phyloP scores from a whole-genome alignment of 2,329 filamentous ascomycete species.

The Cercospora sesami region DNA sequence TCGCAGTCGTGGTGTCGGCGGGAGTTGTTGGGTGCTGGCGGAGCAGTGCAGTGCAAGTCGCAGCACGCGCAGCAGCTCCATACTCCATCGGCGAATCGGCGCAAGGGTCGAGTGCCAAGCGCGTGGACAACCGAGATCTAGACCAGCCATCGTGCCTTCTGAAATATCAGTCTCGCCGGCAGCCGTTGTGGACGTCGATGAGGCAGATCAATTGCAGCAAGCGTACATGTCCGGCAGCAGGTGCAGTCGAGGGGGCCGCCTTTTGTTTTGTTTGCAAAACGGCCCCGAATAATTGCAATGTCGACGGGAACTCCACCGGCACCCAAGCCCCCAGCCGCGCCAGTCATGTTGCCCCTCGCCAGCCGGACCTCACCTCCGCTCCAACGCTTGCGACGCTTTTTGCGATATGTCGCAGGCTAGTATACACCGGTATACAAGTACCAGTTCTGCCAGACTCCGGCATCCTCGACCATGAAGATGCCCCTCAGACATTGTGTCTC shows the following conservation, averaged over 20 bases:
- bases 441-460: not conserved
- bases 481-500: not conserved
- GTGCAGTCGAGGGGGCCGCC: not conserved
- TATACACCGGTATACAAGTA: not conserved
- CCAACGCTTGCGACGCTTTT: not conserved
- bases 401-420: not conserved
- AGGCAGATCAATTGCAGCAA: not conserved
- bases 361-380: not conserved
- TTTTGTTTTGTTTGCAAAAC: not conserved
- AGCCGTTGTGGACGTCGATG: not conserved
- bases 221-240: not conserved
- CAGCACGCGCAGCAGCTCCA: not conserved
- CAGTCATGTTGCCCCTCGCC: not conserved
- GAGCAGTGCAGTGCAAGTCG: not conserved
- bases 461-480: not conserved
- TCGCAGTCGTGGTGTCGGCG: not conserved
- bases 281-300: not conserved
- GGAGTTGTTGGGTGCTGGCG: not conserved
- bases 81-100: not conserved
- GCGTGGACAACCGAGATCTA: not conserved
- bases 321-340: not conserved
- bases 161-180: not conserved
- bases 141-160: not conserved
- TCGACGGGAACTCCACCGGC: not conserved
- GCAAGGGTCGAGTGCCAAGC: slow-evolving; percentile 1